Percentiles rank a stretch among this genome's conserved stretches.
Conservation (phyloP, 495 filamentous ascomycete genomes). For the Neurospora sublineolata region DNA sequence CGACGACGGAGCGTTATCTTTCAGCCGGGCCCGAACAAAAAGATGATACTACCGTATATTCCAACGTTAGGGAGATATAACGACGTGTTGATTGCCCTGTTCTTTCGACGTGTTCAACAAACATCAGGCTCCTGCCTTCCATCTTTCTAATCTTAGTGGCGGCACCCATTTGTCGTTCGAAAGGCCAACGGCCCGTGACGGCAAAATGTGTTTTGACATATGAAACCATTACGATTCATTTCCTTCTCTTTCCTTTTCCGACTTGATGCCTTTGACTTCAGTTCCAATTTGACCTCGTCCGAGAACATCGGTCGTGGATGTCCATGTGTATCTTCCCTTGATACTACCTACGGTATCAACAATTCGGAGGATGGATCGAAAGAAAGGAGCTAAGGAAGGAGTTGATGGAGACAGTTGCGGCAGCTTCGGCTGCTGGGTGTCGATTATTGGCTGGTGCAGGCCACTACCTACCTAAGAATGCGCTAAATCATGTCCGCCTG, state of each 20-base stretch:
- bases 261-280: background rate
- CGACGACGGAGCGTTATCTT: background rate
- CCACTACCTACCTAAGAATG: background rate
- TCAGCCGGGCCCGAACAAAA: background rate
- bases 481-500: background rate
- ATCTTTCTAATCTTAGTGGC: background rate
- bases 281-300: background rate
- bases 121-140: background rate
- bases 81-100: background rate
- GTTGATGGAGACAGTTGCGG: background rate
- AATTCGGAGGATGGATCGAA: background rate
- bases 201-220: background rate
- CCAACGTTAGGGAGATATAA: background rate
- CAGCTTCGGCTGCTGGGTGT: background rate
- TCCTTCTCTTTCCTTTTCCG: background rate
- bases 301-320: background rate
- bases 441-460: background rate
- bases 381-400: background rate
- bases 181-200: background rate
- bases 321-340: background rate
- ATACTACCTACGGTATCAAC: too few species aligned
- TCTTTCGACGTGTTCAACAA: background rate
- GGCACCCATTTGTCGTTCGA: background rate
- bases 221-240: background rate
- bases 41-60: background rate